Percentiles rank a stretch among this genome's conserved stretches.
These are phyloP conservation scores for Avena atlantica DNA, from an alignment of 176 grass and related monocot species.

Conservation along the genomic window DNA sequence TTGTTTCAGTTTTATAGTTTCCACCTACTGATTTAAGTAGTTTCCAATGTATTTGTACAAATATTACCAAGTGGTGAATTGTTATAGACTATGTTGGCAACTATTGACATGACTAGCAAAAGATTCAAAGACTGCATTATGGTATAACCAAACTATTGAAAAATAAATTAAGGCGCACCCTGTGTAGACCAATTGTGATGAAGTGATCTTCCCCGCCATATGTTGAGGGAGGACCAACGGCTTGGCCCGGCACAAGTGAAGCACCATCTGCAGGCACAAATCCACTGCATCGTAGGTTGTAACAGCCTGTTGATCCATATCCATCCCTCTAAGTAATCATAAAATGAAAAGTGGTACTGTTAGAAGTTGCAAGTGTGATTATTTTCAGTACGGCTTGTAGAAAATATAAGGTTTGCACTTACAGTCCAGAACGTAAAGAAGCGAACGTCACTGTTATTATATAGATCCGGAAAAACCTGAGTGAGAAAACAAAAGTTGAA, in stretches of 20 bases:
- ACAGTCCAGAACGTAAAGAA: conserved; percentile 57
- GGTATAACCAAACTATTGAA: background rate
- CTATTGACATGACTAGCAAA: background rate
- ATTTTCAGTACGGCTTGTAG: background rate
- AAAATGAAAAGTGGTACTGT: background rate
- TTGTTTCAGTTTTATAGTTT: background rate
- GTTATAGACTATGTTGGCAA: background rate
- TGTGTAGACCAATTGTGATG: conserved; percentile 6
- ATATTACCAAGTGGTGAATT: background rate
- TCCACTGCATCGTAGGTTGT: background rate
- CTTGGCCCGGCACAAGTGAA: background rate
- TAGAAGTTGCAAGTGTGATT: background rate
- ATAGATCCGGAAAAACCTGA: conserved; percentile 34
- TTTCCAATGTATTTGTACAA: background rate
- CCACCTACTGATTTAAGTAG: background rate
- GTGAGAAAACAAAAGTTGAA: background rate
- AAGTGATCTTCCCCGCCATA: background rate
- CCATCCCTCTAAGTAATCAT: background rate
- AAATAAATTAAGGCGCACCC: background rate
- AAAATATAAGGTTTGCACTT: conserved; percentile 14
- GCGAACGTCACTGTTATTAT: conserved; percentile 40
- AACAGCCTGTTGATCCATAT: conserved; percentile 8
- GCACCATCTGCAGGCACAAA: conserved; percentile 17
- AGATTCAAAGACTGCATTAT: background rate
- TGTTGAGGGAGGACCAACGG: background rate